Evolutionary conservation across 1,284 basidiomycete species (phyloP), one percentile per base, ranked within the genome.

Genomic region (Sanghuangporus baumii): DNA sequence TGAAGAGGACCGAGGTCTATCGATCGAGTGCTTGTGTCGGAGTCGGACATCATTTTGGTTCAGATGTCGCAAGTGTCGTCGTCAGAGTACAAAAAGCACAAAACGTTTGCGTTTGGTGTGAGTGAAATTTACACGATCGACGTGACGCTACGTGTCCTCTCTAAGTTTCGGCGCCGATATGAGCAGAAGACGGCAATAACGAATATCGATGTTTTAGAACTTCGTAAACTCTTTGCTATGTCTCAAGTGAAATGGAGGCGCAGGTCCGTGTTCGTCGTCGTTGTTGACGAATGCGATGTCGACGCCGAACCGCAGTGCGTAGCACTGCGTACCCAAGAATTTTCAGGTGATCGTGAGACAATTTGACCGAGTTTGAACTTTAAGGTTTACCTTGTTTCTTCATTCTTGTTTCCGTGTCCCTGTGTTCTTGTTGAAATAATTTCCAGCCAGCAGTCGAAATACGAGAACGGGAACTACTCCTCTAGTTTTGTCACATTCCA

Each of bases 1-100:
- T 84, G 79, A 60, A 83, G 71, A 18, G 62, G 62, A 14, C 62
- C 62, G 12, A 64, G 52, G 43, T 57, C 60, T 18, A 64, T 23
- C 20, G 58, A 51, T 20, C 62, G 41, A n/a, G 62, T 23, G 26
- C 47, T 47, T 11, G 55, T 20, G n/a, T 62, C 61, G n/a, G 55
- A 50, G 5, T 55, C 23, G 37, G 43, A 50, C 61, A 62, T 62
- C 61, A 62, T 62, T 52, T 52, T 62, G 54, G 3, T 36, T 37
- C 9, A 23, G 16, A 36, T 16, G 6, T 54, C 31, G 11, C 52
- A 16, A 11, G 52, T 54, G 20, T n/a, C 6, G 23, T 14, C 5
- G 18, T 9, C 31, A 18, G 23, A 26, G 7, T 26, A 51, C n/a
- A 26, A 11, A 26, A 23, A 23, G 5, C n/a, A 20, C 3, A 51